Evolutionary conservation across 202 grass and related monocot genomes (phyloP).

Genomic region (Zizania palustris): DNA sequence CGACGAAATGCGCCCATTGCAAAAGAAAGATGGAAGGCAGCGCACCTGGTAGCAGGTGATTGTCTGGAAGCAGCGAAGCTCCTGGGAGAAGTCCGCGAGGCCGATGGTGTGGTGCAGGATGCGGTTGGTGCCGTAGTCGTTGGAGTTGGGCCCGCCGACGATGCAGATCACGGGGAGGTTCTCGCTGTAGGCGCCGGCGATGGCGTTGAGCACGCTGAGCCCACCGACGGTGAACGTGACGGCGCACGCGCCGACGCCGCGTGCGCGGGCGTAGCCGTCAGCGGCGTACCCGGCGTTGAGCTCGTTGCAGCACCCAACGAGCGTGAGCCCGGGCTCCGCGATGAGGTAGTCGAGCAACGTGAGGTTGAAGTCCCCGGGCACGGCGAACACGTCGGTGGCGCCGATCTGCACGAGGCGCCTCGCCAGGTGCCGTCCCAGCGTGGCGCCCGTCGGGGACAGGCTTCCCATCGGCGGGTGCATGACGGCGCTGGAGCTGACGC

Average conservation of each 20-base stretch:
- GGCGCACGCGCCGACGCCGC: slow-evolving; percentile 52
- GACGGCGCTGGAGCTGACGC: slow-evolving; percentile 24
- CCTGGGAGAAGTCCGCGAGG: slow-evolving; percentile 79
- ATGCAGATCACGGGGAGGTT: slow-evolving; percentile 84
- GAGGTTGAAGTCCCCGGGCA: slow-evolving; percentile 80
- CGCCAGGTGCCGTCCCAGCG: slow-evolving; percentile 49
- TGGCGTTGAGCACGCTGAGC: slow-evolving; percentile 70
- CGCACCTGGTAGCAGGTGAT: slow-evolving; percentile 54
- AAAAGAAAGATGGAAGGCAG: background rate
- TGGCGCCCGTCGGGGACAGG: background rate
- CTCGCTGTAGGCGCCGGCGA: slow-evolving; percentile 84
- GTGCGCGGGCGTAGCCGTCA: slow-evolving; percentile 51
- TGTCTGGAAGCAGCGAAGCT: slow-evolving; percentile 64
- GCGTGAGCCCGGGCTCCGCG: slow-evolving; percentile 51
- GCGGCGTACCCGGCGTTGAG: slow-evolving; percentile 66
- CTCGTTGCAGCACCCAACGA: slow-evolving; percentile 74
- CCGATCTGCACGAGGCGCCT: slow-evolving; percentile 56
- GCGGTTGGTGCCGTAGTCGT: slow-evolving; percentile 77
- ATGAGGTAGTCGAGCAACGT: slow-evolving; percentile 80
- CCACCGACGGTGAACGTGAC: slow-evolving; percentile 70
- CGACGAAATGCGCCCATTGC: background rate
- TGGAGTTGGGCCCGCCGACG: slow-evolving; percentile 78
- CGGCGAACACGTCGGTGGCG: slow-evolving; percentile 66
- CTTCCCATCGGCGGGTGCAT: background rate
- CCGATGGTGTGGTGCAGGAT: slow-evolving; percentile 93